These are phyloP conservation scores for Rhynchospora pubera DNA, from an alignment of 176 grass and related monocot genomes.

Conservation along the genomic window DNA sequence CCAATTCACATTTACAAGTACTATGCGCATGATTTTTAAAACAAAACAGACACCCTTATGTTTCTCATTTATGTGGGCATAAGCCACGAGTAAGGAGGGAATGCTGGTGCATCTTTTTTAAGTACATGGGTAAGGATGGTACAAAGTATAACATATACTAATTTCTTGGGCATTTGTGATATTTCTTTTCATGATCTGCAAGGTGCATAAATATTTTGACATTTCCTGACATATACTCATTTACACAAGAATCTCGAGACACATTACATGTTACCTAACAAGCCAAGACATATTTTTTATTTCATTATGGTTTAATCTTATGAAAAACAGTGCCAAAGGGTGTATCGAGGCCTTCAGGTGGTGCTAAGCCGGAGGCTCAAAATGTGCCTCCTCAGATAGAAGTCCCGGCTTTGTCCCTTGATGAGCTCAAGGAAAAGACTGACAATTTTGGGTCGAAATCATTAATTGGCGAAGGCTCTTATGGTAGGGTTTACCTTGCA, in stretches of 20 bases:
- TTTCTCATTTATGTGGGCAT: too few species aligned
- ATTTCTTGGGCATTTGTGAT: background rate
- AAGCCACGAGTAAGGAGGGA: background rate
- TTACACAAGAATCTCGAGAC: background rate
- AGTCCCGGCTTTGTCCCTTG: slow-evolving; percentile 62
- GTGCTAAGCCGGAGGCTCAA: slow-evolving; percentile 37
- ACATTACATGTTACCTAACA: slow-evolving; percentile 17
- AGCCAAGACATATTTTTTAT: background rate
- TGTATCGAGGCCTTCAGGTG: slow-evolving; percentile 27
- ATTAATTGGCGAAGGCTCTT: slow-evolving; percentile 87
- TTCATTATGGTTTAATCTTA: background rate
- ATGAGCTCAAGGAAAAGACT: slow-evolving; percentile 68
- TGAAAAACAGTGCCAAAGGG: slow-evolving; percentile 28
- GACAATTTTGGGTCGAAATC: slow-evolving; percentile 65
- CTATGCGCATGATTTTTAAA: background rate
- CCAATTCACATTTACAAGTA: background rate
- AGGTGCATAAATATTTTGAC: background rate
- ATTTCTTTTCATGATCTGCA: background rate
- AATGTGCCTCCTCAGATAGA: slow-evolving; percentile 36
- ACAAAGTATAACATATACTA: background rate
- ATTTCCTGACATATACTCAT: background rate
- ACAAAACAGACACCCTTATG: background rate
- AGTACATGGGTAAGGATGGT: background rate
- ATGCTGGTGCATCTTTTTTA: background rate
- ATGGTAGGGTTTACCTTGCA: slow-evolving; percentile 77